phyloP scores from a whole-genome alignment of 2,329 filamentous ascomycete species.

The Tolypocladium guangdongense region DNA sequence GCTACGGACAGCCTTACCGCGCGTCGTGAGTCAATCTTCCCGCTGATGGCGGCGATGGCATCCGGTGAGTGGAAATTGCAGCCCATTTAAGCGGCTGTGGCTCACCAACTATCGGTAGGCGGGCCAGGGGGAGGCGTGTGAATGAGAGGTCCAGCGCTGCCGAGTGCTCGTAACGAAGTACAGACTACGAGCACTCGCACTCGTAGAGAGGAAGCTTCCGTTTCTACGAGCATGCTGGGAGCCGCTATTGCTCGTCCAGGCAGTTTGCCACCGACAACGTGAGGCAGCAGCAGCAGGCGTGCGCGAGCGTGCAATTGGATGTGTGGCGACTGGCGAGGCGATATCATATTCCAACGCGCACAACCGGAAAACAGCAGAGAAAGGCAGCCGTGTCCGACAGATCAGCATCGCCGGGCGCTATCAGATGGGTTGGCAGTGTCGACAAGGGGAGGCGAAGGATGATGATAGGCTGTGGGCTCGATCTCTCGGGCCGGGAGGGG shows the following conservation, averaged over 20 bases:
- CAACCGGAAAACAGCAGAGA: no score
- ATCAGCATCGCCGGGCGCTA: no score
- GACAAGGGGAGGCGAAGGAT: not conserved
- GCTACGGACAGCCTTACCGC: no score
- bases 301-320: not conserved
- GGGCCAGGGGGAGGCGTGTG: not conserved
- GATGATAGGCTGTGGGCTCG: not conserved
- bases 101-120: constrained; percentile 2
- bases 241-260: not conserved
- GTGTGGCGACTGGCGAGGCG: not conserved
- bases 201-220: not conserved
- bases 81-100: constrained; percentile 2
- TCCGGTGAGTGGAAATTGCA: constrained; percentile 3
- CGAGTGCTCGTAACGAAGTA: no score
- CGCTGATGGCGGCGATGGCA: not conserved
- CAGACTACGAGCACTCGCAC: no score
- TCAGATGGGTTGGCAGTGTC: no score
- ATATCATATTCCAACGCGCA: not conserved
- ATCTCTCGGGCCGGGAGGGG: not conserved
- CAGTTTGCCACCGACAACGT: not conserved
- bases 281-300: not conserved
- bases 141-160: not conserved
- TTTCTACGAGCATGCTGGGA: not conserved
- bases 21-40: not conserved
- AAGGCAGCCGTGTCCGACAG: no score